Evolutionary conservation across 2,329 filamentous ascomycete genomes (phyloP).

Genomic region (Diplodia scrobiculata): DNA sequence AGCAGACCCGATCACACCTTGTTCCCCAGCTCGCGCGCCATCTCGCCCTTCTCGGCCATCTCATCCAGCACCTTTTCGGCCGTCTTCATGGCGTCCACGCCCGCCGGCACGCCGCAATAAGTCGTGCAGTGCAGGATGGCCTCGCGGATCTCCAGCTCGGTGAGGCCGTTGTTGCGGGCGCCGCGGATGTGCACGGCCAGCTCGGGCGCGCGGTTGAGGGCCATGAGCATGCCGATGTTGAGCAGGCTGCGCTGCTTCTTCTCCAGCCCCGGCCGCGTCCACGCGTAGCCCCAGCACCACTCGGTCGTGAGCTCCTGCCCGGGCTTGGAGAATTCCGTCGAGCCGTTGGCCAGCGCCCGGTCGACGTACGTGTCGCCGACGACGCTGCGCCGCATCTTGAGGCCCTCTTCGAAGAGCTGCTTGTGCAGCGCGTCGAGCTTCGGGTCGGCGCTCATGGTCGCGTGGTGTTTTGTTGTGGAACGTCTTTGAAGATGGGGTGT

Average conservation of each 20-base stretch:
- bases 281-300: slow-evolving; percentile 65
- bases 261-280: slow-evolving; percentile 59
- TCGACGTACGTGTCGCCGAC: slow-evolving; percentile 65
- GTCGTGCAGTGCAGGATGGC: slow-evolving; percentile 55
- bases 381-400: slow-evolving; percentile 61
- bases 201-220: slow-evolving; percentile 62
- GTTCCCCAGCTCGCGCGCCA: slow-evolving; percentile 50
- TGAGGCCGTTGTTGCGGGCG: slow-evolving; percentile 64
- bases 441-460: slow-evolving; percentile 46
- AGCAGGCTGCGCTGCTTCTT: slow-evolving; percentile 47
- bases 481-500: not conserved
- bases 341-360: slow-evolving; percentile 54
- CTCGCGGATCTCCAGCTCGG: slow-evolving; percentile 45
- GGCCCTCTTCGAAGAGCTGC: slow-evolving; percentile 60
- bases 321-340: slow-evolving; percentile 61
- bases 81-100: slow-evolving; percentile 58
- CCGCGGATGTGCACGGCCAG: slow-evolving; percentile 56
- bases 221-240: slow-evolving; percentile 67
- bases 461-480: not conserved
- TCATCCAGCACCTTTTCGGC: slow-evolving; percentile 56
- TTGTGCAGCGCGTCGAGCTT: slow-evolving; percentile 41
- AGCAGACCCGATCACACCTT: slow-evolving; percentile 42
- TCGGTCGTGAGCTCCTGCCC: slow-evolving; percentile 66
- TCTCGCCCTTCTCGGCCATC: slow-evolving; percentile 53
- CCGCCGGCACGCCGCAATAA: slow-evolving; percentile 59